Conservation (phyloP, 2,329 filamentous ascomycete genomes). For the Cladosporium halotolerans region DNA sequence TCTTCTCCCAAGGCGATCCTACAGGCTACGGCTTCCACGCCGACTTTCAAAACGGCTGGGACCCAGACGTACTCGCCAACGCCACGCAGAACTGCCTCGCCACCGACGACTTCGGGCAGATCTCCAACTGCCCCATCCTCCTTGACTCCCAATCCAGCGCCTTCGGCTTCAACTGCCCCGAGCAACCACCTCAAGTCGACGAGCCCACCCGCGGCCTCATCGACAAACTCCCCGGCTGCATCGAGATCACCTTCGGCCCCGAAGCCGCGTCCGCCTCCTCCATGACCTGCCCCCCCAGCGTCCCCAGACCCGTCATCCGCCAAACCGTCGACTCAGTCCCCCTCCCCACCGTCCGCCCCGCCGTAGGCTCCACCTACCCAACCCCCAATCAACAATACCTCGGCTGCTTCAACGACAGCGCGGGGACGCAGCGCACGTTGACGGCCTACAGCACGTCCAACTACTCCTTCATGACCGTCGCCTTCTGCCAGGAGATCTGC, state of each 20-base stretch:
- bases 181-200: constrained; percentile 25
- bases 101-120: constrained; percentile 28
- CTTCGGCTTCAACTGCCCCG: constrained; percentile 26
- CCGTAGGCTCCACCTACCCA: constrained; percentile 18
- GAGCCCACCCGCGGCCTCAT: constrained; percentile 27
- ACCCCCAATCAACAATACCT: constrained; percentile 26
- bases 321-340: constrained; percentile 27
- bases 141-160: constrained; percentile 25
- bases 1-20: constrained; percentile 44
- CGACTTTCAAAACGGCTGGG: constrained; percentile 49
- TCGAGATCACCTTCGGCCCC: constrained; percentile 27
- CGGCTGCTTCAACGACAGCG: constrained; percentile 33
- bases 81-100: constrained; percentile 35
- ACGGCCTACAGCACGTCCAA: constrained; percentile 20
- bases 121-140: constrained; percentile 31
- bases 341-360: constrained; percentile 22
- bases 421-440: constrained; percentile 20
- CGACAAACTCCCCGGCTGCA: constrained; percentile 30
- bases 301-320: constrained; percentile 19
- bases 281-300: constrained; percentile 25
- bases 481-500: constrained; percentile 30
- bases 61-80: constrained; percentile 33
- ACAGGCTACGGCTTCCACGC: constrained; percentile 51
- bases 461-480: constrained; percentile 28
- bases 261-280: constrained; percentile 23